Conservation (phyloP, 2,329 filamentous ascomycete species). For the Gaeumannomyces tritici region DNA sequence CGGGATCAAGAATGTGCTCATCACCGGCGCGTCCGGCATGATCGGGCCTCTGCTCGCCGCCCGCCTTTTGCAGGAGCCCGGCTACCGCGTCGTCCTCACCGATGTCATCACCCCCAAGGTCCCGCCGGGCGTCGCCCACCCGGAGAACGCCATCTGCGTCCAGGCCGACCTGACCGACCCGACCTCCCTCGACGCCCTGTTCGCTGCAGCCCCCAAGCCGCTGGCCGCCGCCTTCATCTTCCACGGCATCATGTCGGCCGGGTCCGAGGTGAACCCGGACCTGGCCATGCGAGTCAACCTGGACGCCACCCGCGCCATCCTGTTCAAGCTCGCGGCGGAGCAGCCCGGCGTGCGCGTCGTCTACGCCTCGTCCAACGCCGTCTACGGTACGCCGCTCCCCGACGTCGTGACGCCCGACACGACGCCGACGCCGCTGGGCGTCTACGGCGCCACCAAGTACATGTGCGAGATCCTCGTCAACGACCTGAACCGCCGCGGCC, state of each 20-base stretch:
- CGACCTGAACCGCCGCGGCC: slow-evolving; percentile 50
- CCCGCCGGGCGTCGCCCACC: slow-evolving; percentile 34
- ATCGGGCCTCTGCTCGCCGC: slow-evolving; percentile 25
- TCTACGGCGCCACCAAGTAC: slow-evolving; percentile 55
- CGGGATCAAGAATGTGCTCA: slow-evolving; percentile 17
- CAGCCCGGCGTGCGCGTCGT: slow-evolving; percentile 47
- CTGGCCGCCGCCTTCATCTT: slow-evolving; percentile 49
- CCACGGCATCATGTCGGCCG: slow-evolving; percentile 59
- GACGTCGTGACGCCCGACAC: slow-evolving; percentile 38
- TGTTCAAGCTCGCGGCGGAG: slow-evolving; percentile 35
- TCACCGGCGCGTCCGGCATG: slow-evolving; percentile 24
- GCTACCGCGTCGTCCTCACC: slow-evolving; percentile 32
- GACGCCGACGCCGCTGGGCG: slow-evolving; percentile 49
- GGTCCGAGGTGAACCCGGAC: slow-evolving; percentile 51
- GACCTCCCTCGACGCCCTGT: slow-evolving; percentile 25
- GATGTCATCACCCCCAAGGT: slow-evolving; percentile 45
- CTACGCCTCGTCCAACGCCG: slow-evolving; percentile 53
- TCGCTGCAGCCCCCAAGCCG: slow-evolving; percentile 29
- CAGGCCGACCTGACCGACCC: slow-evolving; percentile 36
- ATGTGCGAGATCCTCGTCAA: slow-evolving; percentile 53
- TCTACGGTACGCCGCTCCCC: slow-evolving; percentile 50
- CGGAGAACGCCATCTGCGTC: slow-evolving; percentile 38
- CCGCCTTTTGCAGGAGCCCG: slow-evolving; percentile 27
- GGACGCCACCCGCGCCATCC: slow-evolving; percentile 43
- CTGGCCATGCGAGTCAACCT: slow-evolving; percentile 52